Evolutionary conservation across 2,329 filamentous ascomycete genomes (phyloP), one percentile per base, ranked within the genome.

Genomic region (Fusarium udum): DNA sequence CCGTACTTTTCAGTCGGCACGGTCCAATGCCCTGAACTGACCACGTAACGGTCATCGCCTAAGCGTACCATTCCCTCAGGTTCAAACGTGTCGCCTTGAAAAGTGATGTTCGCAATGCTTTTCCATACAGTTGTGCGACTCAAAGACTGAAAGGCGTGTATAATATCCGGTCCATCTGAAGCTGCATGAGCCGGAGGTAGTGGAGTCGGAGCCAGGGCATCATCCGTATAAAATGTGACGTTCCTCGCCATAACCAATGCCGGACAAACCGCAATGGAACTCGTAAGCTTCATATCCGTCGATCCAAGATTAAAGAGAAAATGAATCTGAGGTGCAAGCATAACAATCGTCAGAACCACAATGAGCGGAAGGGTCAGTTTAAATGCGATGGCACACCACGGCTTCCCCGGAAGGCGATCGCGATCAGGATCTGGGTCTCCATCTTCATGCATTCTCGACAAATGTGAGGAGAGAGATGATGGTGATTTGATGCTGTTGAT

Each of bases 1-100:
- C 79, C 75, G 70, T 83, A 85, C 62, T 82, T 83, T 20, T 80
- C 58, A 7, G 84, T 86, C 1, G 77, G 77, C 28, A 77, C 73
- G 8, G 80, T 85, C 72, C 84, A 87, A 72, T 86, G 82, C 24
- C 83, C 85, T 15, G 83, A 81, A 28, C 82, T 83, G 43, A 87
- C 80, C 66, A 87, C 80, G 61, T 83, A 86, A 22, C 84, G 83
- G 46, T 86, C 80, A 26, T 80, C 69, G 12, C 82, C 80, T 2
- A 87, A 70, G 7, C 84, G 82, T 18, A 85, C 81, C 52, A 87
- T 83, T 8, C 86, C 85, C 67, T 87, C 86, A 4, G 86, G 85
- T 64, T 87, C 86, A 69, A 83, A 85, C 3, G 83, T 83, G 63
- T 86, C 82, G 34, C 84, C 85, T 60, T 86, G 79, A 40, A 87